Evolutionary conservation across 2,329 filamentous ascomycete species (phyloP), one percentile per base, ranked within the genome.

Genomic region (Xylaria digitata): DNA sequence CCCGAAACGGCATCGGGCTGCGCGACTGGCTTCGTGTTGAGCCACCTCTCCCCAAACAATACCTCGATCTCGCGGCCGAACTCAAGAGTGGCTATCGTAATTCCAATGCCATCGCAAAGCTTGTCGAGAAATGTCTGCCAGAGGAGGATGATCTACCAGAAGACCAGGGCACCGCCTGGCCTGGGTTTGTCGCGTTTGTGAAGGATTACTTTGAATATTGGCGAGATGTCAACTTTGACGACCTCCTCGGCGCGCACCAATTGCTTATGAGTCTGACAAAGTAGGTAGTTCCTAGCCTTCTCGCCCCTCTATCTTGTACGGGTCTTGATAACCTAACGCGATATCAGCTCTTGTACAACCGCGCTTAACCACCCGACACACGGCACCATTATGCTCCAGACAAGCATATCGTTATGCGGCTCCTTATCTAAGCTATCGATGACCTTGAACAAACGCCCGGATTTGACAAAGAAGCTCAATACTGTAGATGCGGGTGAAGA

Each of bases 371-470:
- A 97, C 74, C 89, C 91, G 1, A 90, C 89, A 13, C 90, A 94
- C 76, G 95, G 95, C 37, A 87, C 90, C 34, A 86, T 97, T 74
- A 88, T 97, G 73, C 87, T 97, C 46, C 90, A 93, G 48, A 94
- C 93, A 2, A 92, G 93, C 76, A 89, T 97, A 73, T 91, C 91
- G 34, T 87, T 97, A 60, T 95, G 92, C 37, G 89, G 91, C 72
- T 89, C 93, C 7, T 87, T 97, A 26, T 91, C 93, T 8, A 90
- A 90, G 71, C 86, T 97, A 63, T 94, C 94, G 30, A 93, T 97
- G 82, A 91, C 89, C 58, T 85, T 97, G 45, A 93, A 95, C 77
- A 91, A 90, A 69, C 88, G 89, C 61, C 94, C 94, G 0, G 90
- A 96, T 68, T 82, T 97, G 52, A 90, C 92, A 56, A 86, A 88